A percentile compares a stretch with the other conserved stretches of the same genome.
phyloP scores from a whole-genome alignment of 257 asterid genomes.

The Nicotiana paniculata region DNA sequence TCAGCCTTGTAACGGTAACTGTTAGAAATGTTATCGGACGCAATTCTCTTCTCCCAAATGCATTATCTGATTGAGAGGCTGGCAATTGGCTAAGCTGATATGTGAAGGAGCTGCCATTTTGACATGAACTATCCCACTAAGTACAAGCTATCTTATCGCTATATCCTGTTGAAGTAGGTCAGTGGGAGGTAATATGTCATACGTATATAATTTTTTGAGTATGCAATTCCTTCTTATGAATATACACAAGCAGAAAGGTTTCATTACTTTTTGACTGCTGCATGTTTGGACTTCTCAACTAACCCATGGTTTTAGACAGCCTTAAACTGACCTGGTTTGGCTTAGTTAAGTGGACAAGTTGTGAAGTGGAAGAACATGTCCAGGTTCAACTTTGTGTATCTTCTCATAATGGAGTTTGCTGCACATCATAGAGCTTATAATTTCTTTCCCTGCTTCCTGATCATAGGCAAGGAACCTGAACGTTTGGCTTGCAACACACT shows the following conservation, averaged over 20 bases:
- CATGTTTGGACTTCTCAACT: neutral
- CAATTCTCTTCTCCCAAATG: neutral
- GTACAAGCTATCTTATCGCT: neutral
- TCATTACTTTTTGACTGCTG: neutral
- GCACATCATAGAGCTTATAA: neutral
- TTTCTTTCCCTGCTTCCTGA: slow-evolving; percentile 2
- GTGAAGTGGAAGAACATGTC: neutral
- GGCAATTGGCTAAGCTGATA: neutral
- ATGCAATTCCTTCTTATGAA: neutral
- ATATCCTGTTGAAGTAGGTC: slow-evolving; percentile 1
- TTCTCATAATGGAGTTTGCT: neutral
- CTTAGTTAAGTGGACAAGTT: neutral
- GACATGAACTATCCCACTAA: neutral
- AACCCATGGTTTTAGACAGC: neutral
- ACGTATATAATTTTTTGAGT: no score
- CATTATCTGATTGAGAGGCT: neutral
- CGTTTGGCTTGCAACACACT: neutral
- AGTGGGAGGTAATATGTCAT: neutral
- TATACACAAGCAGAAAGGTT: neutral
- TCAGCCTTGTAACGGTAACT: neutral
- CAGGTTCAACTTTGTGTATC: neutral
- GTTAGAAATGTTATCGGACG: neutral
- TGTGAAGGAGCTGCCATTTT: neutral
- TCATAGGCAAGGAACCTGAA: neutral
- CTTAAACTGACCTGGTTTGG: neutral